These are phyloP conservation scores for Neurospora cerealis DNA, from an alignment of 495 filamentous ascomycete species.

Conservation along the genomic window DNA sequence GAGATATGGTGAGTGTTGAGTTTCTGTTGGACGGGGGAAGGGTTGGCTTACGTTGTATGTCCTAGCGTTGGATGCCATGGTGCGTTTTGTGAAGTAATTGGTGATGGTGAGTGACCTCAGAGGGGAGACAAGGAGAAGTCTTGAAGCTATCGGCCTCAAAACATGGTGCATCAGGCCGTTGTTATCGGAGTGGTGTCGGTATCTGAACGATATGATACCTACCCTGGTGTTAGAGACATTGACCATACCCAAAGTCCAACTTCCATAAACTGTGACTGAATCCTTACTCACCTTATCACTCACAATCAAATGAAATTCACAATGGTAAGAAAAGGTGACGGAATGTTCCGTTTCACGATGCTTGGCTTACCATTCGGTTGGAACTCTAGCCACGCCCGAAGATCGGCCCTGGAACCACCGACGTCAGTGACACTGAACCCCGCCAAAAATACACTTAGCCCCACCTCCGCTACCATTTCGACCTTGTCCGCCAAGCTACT, in stretches of 20 bases:
- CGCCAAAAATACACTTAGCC: neutral
- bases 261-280: neutral
- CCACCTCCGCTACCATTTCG: neutral
- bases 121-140: neutral
- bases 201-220: neutral
- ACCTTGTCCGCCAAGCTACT: too few relatives aligned
- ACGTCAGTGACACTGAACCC: neutral
- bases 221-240: neutral
- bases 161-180: neutral
- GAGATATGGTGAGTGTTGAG: neutral
- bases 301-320: neutral
- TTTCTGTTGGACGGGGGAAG: neutral
- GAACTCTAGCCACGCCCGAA: neutral
- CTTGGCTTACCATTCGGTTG: neutral
- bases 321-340: neutral
- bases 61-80: constrained; percentile 8
- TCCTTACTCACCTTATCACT: neutral
- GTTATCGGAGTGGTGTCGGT: neutral
- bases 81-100: neutral
- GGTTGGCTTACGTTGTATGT: constrained; percentile 14
- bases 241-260: neutral
- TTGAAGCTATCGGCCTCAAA: neutral
- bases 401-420: neutral
- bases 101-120: neutral
- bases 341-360: neutral